These are phyloP conservation scores for Cercophora scortea DNA, from an alignment of 495 filamentous ascomycete species.

Conservation along the genomic window DNA sequence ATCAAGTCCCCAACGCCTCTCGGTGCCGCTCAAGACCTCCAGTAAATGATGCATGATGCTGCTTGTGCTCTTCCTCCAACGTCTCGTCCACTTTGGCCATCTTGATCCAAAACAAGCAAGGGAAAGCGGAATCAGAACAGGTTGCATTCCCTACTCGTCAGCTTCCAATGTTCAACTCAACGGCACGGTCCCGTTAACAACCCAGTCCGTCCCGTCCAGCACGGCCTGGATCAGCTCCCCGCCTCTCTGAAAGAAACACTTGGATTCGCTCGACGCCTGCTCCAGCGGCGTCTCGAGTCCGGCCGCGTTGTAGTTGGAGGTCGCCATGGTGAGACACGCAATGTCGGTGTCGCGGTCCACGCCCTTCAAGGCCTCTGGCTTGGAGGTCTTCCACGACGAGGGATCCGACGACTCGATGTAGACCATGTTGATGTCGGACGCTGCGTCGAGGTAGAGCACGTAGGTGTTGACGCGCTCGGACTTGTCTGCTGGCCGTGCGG, in stretches of 20 bases:
- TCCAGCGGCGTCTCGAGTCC: neutral
- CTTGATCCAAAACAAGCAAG: no score
- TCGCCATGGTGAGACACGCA: constrained; percentile 12
- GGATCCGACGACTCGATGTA: neutral
- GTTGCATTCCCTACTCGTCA: no score
- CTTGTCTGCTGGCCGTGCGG: constrained; percentile 1
- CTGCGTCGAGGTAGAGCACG: constrained; percentile 7
- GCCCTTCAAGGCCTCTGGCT: constrained; percentile 4
- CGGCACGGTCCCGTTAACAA: constrained; percentile 1
- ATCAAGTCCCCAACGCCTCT: no score
- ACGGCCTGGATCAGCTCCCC: constrained; percentile 7
- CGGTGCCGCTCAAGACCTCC: no score
- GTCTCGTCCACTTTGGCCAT: no score
- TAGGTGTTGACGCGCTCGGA: constrained; percentile 9
- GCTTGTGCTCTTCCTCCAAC: no score
- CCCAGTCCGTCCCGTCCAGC: constrained; percentile 6
- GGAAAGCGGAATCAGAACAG: no score
- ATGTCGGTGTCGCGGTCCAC: constrained; percentile 9
- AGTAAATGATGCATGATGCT: no score
- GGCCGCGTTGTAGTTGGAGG: neutral
- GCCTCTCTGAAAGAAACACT: constrained; percentile 13
- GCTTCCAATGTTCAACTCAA: neutral
- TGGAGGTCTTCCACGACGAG: constrained; percentile 3
- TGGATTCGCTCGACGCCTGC: neutral
- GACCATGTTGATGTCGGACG: constrained; percentile 7